Evolutionary conservation across 345 rosid species (phyloP).

Genomic region (Cardiospermum halicacabum): DNA sequence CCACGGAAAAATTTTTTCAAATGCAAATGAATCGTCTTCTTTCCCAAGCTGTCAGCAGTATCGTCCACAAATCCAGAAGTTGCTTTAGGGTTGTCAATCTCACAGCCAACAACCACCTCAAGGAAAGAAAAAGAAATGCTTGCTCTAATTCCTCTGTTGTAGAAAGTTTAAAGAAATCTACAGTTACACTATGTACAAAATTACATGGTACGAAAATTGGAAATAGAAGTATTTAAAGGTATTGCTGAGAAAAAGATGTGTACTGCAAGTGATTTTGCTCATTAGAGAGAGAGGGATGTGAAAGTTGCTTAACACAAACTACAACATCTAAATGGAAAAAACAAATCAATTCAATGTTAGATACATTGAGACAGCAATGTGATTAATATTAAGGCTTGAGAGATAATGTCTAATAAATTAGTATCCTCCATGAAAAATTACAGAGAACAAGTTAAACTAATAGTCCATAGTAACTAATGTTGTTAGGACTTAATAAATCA

Average conservation of each 20-base stretch:
- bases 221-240: background rate
- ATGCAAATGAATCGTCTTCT: slow-evolving; percentile 65
- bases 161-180: slow-evolving; percentile 9
- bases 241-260: background rate
- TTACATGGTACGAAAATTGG: background rate
- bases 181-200: background rate
- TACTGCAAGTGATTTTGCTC: background rate
- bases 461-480: background rate
- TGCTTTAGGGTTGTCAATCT: slow-evolving; percentile 34
- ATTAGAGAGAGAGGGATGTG: background rate
- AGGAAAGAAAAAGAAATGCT: slow-evolving; percentile 63
- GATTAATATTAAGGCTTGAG: background rate
- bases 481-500: background rate
- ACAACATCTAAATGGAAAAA: background rate
- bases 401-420: slow-evolving; percentile 7
- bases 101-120: slow-evolving; percentile 84
- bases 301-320: background rate
- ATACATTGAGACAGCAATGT: background rate
- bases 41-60: slow-evolving; percentile 22
- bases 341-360: background rate
- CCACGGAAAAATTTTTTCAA: slow-evolving; percentile 87
- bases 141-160: slow-evolving; percentile 72
- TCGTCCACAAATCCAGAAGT: slow-evolving; percentile 24
- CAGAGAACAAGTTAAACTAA: background rate
- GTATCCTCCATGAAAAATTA: background rate